These are phyloP conservation scores for Rhizopus delemar DNA, from an alignment of 371 early-diverging fungal genomes.

Conservation along the genomic window DNA sequence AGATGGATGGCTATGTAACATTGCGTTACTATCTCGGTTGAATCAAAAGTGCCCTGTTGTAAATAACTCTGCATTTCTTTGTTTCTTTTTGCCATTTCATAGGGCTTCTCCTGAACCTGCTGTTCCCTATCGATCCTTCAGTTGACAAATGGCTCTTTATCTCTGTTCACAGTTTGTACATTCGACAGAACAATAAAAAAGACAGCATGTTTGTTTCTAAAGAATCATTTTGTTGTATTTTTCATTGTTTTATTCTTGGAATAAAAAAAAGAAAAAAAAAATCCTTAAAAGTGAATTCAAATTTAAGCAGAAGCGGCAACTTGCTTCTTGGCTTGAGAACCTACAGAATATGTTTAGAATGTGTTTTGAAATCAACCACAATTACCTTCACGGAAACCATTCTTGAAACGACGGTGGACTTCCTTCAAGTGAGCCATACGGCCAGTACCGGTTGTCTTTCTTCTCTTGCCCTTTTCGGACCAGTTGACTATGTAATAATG, in stretches of 20 bases:
- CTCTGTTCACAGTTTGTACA: conserved; percentile 22
- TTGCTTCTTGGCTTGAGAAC: conserved; percentile 62
- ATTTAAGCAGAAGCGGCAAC: conserved; percentile 28
- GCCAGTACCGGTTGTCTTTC: conserved; percentile 97
- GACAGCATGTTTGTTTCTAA: no score
- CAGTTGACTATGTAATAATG: conserved; percentile 67
- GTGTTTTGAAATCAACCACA: neutral
- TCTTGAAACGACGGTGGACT: conserved; percentile 87
- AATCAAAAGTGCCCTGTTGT: conserved; percentile 74
- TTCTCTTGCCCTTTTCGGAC: conserved; percentile 91
- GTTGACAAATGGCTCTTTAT: conserved; percentile 98
- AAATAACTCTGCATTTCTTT: conserved; percentile 15
- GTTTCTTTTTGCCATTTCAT: neutral
- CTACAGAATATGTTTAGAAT: neutral
- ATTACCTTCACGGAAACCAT: conserved; percentile 84
- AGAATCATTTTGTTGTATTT: no score
- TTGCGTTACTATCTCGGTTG: conserved; percentile 73
- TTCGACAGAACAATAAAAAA: neutral
- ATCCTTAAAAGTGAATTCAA: neutral
- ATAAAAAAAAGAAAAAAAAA: no score
- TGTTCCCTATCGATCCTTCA: conserved; percentile 67
- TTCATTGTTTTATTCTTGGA: no score
- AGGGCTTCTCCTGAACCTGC: conserved; percentile 46
- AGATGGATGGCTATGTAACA: neutral
- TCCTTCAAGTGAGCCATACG: conserved; percentile 94